A percentile compares a stretch with the other conserved stretches of the same genome.
These are phyloP conservation scores for Flaveria sonorensis DNA, from an alignment of 129 eudicot species.

Conservation along the genomic window DNA sequence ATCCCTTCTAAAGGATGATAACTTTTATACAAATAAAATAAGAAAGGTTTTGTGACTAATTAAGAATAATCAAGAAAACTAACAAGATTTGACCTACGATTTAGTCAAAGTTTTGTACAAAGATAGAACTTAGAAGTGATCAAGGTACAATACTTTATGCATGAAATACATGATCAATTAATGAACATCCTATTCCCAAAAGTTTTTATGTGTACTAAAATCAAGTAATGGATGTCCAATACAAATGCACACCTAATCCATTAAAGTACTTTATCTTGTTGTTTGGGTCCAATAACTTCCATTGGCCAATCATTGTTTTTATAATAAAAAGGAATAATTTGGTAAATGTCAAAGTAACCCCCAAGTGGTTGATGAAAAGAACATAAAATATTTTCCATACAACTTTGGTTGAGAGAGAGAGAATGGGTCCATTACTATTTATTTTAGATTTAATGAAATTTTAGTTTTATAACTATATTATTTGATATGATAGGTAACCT, in stretches of 20 bases:
- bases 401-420: not conserved
- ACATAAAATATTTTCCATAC: slow-evolving; percentile 41
- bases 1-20: slow-evolving; percentile 1
- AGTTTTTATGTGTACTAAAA: slow-evolving; percentile 1
- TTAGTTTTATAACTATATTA: not conserved
- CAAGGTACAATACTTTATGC: slow-evolving; percentile 20
- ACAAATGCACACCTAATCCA: slow-evolving; percentile 49
- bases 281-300: slow-evolving; percentile 38
- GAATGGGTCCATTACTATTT: slow-evolving; percentile 35
- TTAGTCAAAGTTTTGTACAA: slow-evolving; percentile 22
- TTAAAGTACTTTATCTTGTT: slow-evolving; percentile 22
- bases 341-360: slow-evolving; percentile 43
- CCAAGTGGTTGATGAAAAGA: slow-evolving; percentile 39
- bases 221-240: slow-evolving; percentile 28
- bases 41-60: not conserved
- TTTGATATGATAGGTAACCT: not conserved
- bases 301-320: slow-evolving; percentile 54
- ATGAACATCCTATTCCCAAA: slow-evolving; percentile 3
- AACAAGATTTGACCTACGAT: slow-evolving; percentile 24
- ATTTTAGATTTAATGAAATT: slow-evolving; percentile 4
- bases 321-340: slow-evolving; percentile 40
- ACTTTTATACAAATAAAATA: slow-evolving; percentile 20
- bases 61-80: not conserved
- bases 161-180: slow-evolving; percentile 18
- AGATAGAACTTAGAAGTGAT: not conserved